Conservation (phyloP, 306 rosid species). For the Lathyrus sativus region DNA sequence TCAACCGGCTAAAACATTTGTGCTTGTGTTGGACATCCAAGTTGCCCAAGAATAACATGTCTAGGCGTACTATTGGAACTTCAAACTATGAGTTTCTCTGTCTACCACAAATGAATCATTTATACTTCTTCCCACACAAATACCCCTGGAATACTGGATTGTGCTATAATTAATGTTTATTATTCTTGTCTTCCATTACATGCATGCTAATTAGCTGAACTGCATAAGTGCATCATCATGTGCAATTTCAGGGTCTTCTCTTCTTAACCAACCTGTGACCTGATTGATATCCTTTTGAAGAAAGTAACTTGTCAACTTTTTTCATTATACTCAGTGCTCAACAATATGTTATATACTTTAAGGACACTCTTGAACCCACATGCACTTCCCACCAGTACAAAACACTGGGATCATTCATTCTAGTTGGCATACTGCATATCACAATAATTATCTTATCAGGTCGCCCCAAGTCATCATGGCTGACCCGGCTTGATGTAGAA, state of each 20-base stretch:
- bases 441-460: conserved; percentile 35
- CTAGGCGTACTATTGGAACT: conserved; percentile 15
- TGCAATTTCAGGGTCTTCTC: conserved; percentile 34
- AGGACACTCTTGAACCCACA: conserved; percentile 40
- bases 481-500: conserved; percentile 43
- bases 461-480: conserved; percentile 32
- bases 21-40: conserved; percentile 28
- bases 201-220: conserved; percentile 30
- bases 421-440: conserved; percentile 40
- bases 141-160: conserved; percentile 18
- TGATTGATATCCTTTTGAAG: conserved; percentile 37
- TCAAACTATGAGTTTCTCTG: conserved; percentile 7
- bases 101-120: conserved; percentile 22
- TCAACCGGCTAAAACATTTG: neutral
- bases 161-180: conserved; percentile 30
- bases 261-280: conserved; percentile 32
- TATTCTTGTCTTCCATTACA: conserved; percentile 23
- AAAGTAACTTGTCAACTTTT: conserved; percentile 31
- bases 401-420: conserved; percentile 36
- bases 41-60: conserved; percentile 16
- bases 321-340: conserved; percentile 16
- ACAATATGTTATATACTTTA: conserved; percentile 26
- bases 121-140: conserved; percentile 13
- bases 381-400: conserved; percentile 32
- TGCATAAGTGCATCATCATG: conserved; percentile 29